Base-by-base conservation (phyloP, 495 filamentous ascomycete species). In the Clavariopsis aquatica region DNA sequence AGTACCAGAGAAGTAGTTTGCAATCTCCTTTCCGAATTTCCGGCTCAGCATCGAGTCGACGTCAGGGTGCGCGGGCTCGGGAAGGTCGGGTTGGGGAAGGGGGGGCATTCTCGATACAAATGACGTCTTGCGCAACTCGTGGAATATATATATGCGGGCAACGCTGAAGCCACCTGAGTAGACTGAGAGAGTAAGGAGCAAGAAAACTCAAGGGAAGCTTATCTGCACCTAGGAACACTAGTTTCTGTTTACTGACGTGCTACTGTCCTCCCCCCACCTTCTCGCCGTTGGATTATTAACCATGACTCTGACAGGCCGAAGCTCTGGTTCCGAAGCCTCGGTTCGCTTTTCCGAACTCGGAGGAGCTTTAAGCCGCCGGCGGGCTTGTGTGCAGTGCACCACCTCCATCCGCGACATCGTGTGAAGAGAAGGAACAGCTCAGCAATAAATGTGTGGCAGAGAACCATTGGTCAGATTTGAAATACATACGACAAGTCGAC, bases 1-100 rank as follows among this genome's bases (percentile, higher is more conserved):
- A 13, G 43, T 84, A 82, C 92, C 91, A 61, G 91, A 89, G 80
- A 96, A 98, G 83, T 98, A 98, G 78, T 98, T 98, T 68, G 88
- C 86, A 13, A 91, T 85, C 78, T 98, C 94, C 68, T 81, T 87
- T 70, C 94, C 94, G 75, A 96, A 97, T 63, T 89, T 94, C 51
- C 87, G 83, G 46, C 88, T 85, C 68, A 98, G 79, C 86, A 93
- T 92, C 7, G 89, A 91, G 79, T 93, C 85, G 70, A 89, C 83
- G 71, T 88, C 83, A 63, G 78, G 77, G 69, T 86, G 82, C 9
- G 82, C 82, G 52, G 86, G 84, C 51, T 78, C 78, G 4, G 86
- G 86, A 26, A 77, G 73, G 23, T 64, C 71, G 22, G 77, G 77
- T 67, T 65, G 63, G 10, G 64, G 60, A 17, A 52, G 49, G 28